Conservation (phyloP, 2,329 filamentous ascomycete species). For the Macroventuria anomochaeta region DNA sequence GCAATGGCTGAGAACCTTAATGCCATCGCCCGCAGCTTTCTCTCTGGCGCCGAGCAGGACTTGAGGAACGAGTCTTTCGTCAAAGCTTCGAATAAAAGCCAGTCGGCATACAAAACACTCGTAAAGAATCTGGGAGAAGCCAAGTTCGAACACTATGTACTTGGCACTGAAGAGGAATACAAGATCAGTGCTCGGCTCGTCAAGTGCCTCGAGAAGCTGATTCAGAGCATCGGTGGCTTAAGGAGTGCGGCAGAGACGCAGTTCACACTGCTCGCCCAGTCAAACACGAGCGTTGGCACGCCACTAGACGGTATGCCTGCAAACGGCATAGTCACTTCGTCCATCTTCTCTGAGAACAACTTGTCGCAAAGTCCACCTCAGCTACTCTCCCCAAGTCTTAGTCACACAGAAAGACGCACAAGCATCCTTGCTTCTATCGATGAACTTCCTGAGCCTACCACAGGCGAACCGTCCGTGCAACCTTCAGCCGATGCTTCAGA, state of each 20-base stretch:
- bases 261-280: slow-evolving; percentile 80
- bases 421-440: slow-evolving; percentile 53
- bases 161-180: slow-evolving; percentile 81
- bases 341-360: slow-evolving; percentile 32
- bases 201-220: slow-evolving; percentile 81
- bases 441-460: slow-evolving; percentile 48
- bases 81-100: slow-evolving; percentile 68
- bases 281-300: slow-evolving; percentile 31
- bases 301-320: slow-evolving; percentile 19
- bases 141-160: slow-evolving; percentile 84
- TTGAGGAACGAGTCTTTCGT: slow-evolving; percentile 71
- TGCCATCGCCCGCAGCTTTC: slow-evolving; percentile 80
- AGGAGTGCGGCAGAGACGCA: slow-evolving; percentile 89
- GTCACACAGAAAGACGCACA: slow-evolving; percentile 39
- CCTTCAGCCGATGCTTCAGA: slow-evolving; percentile 39
- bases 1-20: slow-evolving; percentile 82
- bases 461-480: slow-evolving; percentile 33
- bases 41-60: slow-evolving; percentile 82
- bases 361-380: slow-evolving; percentile 34
- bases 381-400: slow-evolving; percentile 39
- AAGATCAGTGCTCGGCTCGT: slow-evolving; percentile 79
- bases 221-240: slow-evolving; percentile 88
- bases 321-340: slow-evolving; percentile 32
- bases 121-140: slow-evolving; percentile 82
- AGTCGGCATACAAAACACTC: slow-evolving; percentile 71